These are phyloP conservation scores for Gaultheria prostrata DNA, from an alignment of 148 eudicot genomes.

Conservation along the genomic window DNA sequence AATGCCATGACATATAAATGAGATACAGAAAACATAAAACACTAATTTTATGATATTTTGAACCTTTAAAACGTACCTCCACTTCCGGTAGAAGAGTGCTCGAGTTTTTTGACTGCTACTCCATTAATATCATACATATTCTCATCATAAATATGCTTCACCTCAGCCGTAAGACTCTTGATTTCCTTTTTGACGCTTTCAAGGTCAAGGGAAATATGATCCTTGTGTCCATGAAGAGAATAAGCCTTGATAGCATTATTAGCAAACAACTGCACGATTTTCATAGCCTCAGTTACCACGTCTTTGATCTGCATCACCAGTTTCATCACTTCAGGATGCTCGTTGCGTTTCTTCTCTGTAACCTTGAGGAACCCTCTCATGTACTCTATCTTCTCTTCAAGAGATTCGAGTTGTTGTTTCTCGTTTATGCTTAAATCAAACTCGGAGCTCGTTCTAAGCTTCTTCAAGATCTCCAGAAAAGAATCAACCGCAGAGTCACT, in stretches of 20 bases:
- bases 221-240: no score
- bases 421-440: not conserved
- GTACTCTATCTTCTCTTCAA: not conserved
- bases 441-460: not conserved
- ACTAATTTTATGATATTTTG: no score
- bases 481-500: not conserved
- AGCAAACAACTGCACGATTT: not conserved
- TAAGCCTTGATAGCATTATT: not conserved
- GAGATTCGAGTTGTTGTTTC: not conserved
- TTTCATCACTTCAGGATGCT: not conserved
- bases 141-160: not conserved
- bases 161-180: not conserved
- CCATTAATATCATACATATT: not conserved
- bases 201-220: not conserved
- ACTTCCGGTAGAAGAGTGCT: not conserved
- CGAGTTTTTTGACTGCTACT: not conserved
- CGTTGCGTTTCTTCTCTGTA: not conserved
- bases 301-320: not conserved
- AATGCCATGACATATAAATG: no score
- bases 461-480: not conserved
- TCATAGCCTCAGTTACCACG: not conserved
- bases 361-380: not conserved
- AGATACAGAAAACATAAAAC: no score
- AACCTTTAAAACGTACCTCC: no score
- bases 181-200: not conserved